Base-by-base conservation (phyloP, 2,329 filamentous ascomycete genomes). In the Sclerotinia borealis region DNA sequence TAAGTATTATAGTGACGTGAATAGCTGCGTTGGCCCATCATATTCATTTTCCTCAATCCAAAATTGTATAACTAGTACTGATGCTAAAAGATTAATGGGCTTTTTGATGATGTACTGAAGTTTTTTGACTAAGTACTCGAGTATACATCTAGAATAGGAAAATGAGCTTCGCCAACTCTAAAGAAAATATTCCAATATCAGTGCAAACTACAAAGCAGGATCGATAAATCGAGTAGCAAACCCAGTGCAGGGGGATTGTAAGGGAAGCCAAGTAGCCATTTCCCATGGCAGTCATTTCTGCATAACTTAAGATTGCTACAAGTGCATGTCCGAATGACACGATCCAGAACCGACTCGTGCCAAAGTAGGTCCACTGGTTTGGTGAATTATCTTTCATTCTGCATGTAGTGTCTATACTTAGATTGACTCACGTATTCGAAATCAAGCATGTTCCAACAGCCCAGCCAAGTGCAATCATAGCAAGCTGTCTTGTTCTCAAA, bases 221-320 rank as follows among this genome's bases (percentile, higher is more conserved):
- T 95, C 90, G 70, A 86, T 89, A 78, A 92, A 95, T 59, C 91
- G 83, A 65, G 85, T 83, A 27, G 91, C 90, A 73, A 93, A 95
- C 71, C 88, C 89, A 66, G 89, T 90, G 76, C 95, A 95, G 69
- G 90, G 90, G 73, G 88, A 85, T 63, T 85, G 84, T 71, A 92
- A 81, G 58, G 91, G 91, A 39, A 95, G 76, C 88, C 89, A 95
- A 58, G 91, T 84, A 9, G 90, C 89, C 89, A 95, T 95, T 76
- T 69, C 56, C 59, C 4, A 95, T 83, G 62, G 85, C 87, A 64
- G 87, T 87, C 89, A 93, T 92, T 70, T 95, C 90, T 54, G 91
- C 78, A 76, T 87, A 95, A 68, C 93, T 90, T 65, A 95, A 76
- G 56, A 87, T 78, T 68, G 89, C 88, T 69, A 91, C 83, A 65